Evolutionary conservation across 2,329 filamentous ascomycete species (phyloP), one percentile per base, ranked within the genome.

Genomic region (Botrytis aclada): DNA sequence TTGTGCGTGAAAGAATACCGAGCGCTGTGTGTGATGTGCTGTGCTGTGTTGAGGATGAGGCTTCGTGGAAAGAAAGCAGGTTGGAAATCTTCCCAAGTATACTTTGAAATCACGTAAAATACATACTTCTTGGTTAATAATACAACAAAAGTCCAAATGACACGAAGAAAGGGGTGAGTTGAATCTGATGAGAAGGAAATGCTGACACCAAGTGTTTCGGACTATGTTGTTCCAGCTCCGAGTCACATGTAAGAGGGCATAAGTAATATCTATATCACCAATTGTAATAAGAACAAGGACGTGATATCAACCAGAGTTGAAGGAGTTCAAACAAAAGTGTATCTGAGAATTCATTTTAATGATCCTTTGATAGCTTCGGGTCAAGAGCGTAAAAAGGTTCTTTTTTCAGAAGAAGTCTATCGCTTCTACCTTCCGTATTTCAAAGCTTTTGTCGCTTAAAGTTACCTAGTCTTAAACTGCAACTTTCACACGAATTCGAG

Each of bases 371-470:
- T 10, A 67, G 56, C n/a, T 6, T 41, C 25, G 5, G 10, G n/a
- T 32, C 69, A 66, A 67, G 47, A 43, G 2, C 3, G n/a, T 37
- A 3, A 3, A 25, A 39, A 45, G 4, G 22, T 8, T 29, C 14
- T 10, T 18, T 45, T 25, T 54, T 47, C 47, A 71, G 16, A 2
- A 25, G 37, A 29, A 29, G 70, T 60, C 51, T 10, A 39, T 58
- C 70, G 70, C 51, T 60, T 72, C 70, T 12, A 72, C 70, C 70
- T 72, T 72, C 70, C 62, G 22, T 34, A 43, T n/a, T 45, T 29
- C 4, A 18, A 70, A 51, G 58, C 43, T 54, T 16, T 32, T 9
- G 5, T 69, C 70, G 70, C 62, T 61, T 45, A 69, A 60, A 37
- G 29, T 47, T 25, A 18, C 51, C 51, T 56, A 56, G 14, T 1